Conservation (phyloP, 805 yeast species). For the Saccharomycopsis lassenensis region DNA sequence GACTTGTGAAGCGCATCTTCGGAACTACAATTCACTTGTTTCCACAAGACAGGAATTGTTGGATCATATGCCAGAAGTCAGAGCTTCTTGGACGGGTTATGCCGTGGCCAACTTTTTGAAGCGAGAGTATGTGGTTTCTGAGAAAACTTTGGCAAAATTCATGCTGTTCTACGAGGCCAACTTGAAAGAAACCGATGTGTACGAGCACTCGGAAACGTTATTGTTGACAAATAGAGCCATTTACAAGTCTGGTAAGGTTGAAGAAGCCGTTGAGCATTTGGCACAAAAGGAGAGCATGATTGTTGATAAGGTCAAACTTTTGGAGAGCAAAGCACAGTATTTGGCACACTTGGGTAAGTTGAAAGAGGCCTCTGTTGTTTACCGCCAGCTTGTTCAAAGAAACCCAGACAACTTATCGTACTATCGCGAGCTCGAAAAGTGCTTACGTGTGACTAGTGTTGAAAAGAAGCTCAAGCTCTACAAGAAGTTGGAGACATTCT, state of each 20-base stretch:
- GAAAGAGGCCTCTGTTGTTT: conserved; percentile 57
- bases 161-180: conserved; percentile 66
- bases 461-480: conserved; percentile 50
- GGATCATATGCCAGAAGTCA: conserved; percentile 65
- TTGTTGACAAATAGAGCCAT: conserved; percentile 63
- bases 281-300: conserved; percentile 42
- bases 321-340: conserved; percentile 60
- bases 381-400: conserved; percentile 62
- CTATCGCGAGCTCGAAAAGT: conserved; percentile 54
- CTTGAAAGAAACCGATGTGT: conserved; percentile 51
- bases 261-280: conserved; percentile 52
- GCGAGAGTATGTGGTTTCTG: conserved; percentile 57
- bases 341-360: conserved; percentile 43
- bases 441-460: conserved; percentile 41
- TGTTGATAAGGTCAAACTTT: conserved; percentile 46
- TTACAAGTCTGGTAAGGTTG: conserved; percentile 49
- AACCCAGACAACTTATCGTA: conserved; percentile 73
- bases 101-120: conserved; percentile 79
- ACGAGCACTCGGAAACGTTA: conserved; percentile 73
- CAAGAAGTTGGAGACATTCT: conserved; percentile 51
- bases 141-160: conserved; percentile 59
- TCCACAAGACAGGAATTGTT: conserved; percentile 58
- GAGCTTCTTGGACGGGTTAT: conserved; percentile 84
- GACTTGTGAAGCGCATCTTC: conserved; percentile 64
- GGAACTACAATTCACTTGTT: conserved; percentile 57